Base-by-base conservation (phyloP, 2,329 filamentous ascomycete genomes). In the Chalaropsis thielavioides region DNA sequence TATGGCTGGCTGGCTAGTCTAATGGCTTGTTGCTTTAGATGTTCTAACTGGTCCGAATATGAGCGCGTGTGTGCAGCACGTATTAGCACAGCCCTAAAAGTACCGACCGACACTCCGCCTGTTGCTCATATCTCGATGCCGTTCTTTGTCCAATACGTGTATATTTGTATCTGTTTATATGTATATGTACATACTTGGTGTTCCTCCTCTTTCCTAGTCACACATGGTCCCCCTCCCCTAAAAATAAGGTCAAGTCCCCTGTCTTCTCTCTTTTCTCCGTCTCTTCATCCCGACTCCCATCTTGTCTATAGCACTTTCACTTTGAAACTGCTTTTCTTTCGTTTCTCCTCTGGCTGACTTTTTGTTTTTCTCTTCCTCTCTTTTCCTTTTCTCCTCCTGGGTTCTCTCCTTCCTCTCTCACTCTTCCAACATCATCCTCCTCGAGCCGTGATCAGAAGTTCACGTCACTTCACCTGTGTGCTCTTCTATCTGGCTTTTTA, bases 181-280 rank as follows among this genome's bases (percentile, higher is more conserved):
- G 51, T 31, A 17, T 35, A 8, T 5, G 13, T 38, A 35, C 27
- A 8, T 38, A 35, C 8, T 6, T 24, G 10, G 35, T 38, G 35
- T 38, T 38, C 8, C 35, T 38, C 35, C 24, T 51, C 15, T 2
- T 27, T 27, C 19, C 15, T 19, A 24, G n/a, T 19, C 19, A 17
- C 24, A 54, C 19, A 11, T 27, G 19, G 17, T 58, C 17, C 22
- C 40, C 41, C n/a, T 22, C 43, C 60, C 43, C 31, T 17, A 22
- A 19, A 62, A 62, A 62, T 62, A 46, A 58, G 51, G 24, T 62
- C 60, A 19, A 46, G 43, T 62, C 60, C 60, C 41, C 60, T 62
- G 62, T 43, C 51, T 44, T 31, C 46, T 64, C 62, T 56, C 46
- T 64, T 58, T 44, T 64, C 62, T 64, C 62, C 13, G 19, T 19